Percentiles rank a stretch among this genome's conserved stretches.
phyloP scores from a whole-genome alignment of 768 basidiomycete species.

The Termitomyces eurrhizus region DNA sequence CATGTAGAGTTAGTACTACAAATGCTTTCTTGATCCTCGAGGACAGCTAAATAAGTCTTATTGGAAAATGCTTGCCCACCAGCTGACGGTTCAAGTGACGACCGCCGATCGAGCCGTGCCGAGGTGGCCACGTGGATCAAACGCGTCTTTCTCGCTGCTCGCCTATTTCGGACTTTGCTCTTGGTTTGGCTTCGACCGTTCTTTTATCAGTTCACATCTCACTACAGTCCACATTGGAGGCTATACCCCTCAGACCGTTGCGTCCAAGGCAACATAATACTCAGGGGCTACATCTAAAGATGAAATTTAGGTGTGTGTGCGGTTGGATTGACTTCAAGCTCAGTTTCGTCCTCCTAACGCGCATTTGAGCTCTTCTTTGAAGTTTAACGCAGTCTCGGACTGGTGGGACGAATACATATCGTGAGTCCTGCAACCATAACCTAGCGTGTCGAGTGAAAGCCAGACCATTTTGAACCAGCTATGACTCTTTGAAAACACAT shows the following conservation, averaged over 20 bases:
- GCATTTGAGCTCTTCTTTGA: slow-evolving; percentile 64
- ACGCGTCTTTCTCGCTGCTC: neutral
- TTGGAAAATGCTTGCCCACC: neutral
- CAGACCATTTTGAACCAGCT: slow-evolving; percentile 38
- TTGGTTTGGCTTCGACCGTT: neutral
- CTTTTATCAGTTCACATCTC: slow-evolving; percentile 5
- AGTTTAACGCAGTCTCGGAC: slow-evolving; percentile 88
- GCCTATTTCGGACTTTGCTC: neutral
- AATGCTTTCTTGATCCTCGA: neutral
- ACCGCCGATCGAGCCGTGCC: neutral
- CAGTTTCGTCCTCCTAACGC: neutral
- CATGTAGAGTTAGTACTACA: neutral
- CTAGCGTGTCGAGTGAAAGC: neutral
- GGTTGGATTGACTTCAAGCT: neutral
- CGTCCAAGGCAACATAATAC: slow-evolving; percentile 16
- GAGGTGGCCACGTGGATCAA: neutral
- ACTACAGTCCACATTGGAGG: slow-evolving; percentile 26
- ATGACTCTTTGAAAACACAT: slow-evolving; percentile 78
- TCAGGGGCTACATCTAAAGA: slow-evolving; percentile 25
- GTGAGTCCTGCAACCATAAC: slow-evolving; percentile 40
- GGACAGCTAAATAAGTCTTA: neutral
- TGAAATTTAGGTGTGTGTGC: slow-evolving; percentile 58
- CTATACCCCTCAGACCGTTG: slow-evolving; percentile 34
- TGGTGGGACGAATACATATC: slow-evolving; percentile 94
- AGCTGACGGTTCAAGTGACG: neutral